Evolutionary conservation across 2,329 filamentous ascomycete genomes (phyloP).

Genomic region (Blastomyces silverae): DNA sequence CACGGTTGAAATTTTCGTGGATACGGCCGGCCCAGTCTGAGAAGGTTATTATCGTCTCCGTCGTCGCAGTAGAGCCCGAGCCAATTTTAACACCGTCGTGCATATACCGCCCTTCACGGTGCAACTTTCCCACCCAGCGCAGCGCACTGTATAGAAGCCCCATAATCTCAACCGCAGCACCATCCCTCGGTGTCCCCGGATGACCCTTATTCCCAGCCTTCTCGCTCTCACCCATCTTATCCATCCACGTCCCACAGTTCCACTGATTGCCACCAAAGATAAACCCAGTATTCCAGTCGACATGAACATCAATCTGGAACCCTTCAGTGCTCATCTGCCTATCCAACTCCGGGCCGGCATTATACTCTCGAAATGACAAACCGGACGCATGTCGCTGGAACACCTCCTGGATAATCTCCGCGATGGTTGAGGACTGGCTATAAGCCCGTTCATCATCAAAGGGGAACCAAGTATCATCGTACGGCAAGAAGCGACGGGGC

Average conservation of each 20-base stretch:
- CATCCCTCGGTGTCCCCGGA: conserved; percentile 93
- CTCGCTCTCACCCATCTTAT: conserved; percentile 99
- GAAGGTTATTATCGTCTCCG: conserved; percentile 62
- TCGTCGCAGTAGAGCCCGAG: conserved; percentile 38
- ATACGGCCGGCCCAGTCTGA: conserved; percentile 72
- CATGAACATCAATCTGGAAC: conserved; percentile 83
- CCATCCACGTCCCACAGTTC: conserved; percentile 99
- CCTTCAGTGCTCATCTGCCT: conserved; percentile 88
- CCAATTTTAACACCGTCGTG: conserved; percentile 64
- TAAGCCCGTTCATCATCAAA: conserved; percentile 77
- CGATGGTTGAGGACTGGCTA: conserved; percentile 71
- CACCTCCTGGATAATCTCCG: conserved; percentile 87
- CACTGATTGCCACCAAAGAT: conserved; percentile 89
- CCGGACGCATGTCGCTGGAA: conserved; percentile 86
- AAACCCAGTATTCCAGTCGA: conserved; percentile 86
- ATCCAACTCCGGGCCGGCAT: conserved; percentile 81
- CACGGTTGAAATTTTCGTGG: conserved; percentile 80
- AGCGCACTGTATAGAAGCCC: conserved; percentile 88
- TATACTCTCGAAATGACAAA: conserved; percentile 88
- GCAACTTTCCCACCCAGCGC: conserved; percentile 66
- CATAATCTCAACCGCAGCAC: conserved; percentile 89
- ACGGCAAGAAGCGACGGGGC: conserved; percentile 80
- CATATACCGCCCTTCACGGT: conserved; percentile 62
- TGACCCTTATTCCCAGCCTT: conserved; percentile 86
- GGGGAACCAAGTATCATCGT: conserved; percentile 91